Evolutionary conservation across 257 asterid species (phyloP), one percentile per base, ranked within the genome.

Genomic region (Avicennia marina): DNA sequence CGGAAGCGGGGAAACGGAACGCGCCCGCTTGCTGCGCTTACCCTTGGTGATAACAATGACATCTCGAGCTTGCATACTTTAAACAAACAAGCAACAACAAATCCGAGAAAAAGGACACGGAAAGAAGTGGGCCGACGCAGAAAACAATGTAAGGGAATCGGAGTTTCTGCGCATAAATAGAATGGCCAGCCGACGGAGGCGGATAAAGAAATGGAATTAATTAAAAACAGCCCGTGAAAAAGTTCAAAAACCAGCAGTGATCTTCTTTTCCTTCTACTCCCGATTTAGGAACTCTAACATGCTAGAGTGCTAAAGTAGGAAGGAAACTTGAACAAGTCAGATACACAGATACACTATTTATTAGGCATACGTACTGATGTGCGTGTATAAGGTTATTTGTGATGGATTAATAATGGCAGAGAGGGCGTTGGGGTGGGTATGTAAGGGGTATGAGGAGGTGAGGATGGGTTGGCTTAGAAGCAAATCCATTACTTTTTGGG

Each of bases 391-490:
- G 6, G 0, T 5, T 26, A 27, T 9, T 26, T 51, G 8, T 16
- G 1, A n/a, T 3, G 7, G 11, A 15, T 19, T 24, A 22, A n/a
- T n/a, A n/a, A n/a, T n/a, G n/a, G n/a, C n/a, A n/a, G n/a, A n/a
- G n/a, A n/a, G n/a, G n/a, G n/a, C n/a, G n/a, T n/a, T 10, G 31
- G 21, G 11, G 20, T 20, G 34, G 42, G 12, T 15, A 67, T 41
- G 47, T 4, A 43, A 55, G 66, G 56, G 26, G 56, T 66, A 65
- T 72, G 63, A 67, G 57, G 18, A 64, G 57, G 72, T 67, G 78
- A 77, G 91, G 86, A 79, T 86, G 87, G 85, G 83, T 79, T 86
- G 94, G 97, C 84, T 80, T 86, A 52, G 93, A 84, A 86, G 97
- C 95, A 86, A 89, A 82, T 79, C 60, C 76, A 76, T 76, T 71